A percentile compares a stretch with the other conserved stretches of the same genome.
These are phyloP conservation scores for Aphanoascus verrucosus DNA, from an alignment of 2,329 filamentous ascomycete species.

Conservation along the genomic window DNA sequence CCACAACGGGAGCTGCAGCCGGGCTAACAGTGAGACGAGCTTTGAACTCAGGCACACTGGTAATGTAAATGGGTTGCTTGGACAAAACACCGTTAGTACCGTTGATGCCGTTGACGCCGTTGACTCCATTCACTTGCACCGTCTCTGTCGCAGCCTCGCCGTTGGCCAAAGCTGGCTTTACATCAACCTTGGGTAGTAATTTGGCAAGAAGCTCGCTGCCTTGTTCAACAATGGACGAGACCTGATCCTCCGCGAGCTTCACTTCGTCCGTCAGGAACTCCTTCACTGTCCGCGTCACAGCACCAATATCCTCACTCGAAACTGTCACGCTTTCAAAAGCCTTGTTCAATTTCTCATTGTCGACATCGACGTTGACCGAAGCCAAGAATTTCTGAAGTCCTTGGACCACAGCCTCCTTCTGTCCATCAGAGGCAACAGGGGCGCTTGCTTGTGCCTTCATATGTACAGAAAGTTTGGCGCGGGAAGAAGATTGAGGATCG, in stretches of 20 bases:
- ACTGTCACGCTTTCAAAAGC: constrained; percentile 39
- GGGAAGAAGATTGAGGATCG: constrained; percentile 56
- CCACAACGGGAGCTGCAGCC: constrained; percentile 61
- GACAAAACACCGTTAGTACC: constrained; percentile 18
- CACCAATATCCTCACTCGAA: constrained; percentile 37
- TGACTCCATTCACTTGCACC: constrained; percentile 26
- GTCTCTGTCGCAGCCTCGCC: constrained; percentile 29
- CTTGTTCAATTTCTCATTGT: constrained; percentile 33
- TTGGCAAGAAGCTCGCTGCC: constrained; percentile 40
- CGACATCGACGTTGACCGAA: constrained; percentile 37
- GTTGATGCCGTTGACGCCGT: constrained; percentile 17
- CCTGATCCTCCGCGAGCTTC: constrained; percentile 42
- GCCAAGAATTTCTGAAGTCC: constrained; percentile 39
- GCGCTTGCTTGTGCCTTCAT: constrained; percentile 61
- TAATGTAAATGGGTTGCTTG: constrained; percentile 52
- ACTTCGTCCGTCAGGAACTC: constrained; percentile 42
- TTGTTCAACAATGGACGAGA: constrained; percentile 40
- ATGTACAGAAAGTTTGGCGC: constrained; percentile 79
- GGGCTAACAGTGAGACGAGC: constrained; percentile 59
- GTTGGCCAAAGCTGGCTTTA: constrained; percentile 30
- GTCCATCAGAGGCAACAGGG: constrained; percentile 22
- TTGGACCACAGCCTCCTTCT: constrained; percentile 31
- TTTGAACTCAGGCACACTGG: constrained; percentile 72
- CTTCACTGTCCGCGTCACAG: constrained; percentile 43
- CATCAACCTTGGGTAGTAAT: constrained; percentile 39